Percentiles rank a stretch among this genome's conserved stretches.
phyloP scores from a whole-genome alignment of 306 rosid genomes.

The Prunus persica region DNA sequence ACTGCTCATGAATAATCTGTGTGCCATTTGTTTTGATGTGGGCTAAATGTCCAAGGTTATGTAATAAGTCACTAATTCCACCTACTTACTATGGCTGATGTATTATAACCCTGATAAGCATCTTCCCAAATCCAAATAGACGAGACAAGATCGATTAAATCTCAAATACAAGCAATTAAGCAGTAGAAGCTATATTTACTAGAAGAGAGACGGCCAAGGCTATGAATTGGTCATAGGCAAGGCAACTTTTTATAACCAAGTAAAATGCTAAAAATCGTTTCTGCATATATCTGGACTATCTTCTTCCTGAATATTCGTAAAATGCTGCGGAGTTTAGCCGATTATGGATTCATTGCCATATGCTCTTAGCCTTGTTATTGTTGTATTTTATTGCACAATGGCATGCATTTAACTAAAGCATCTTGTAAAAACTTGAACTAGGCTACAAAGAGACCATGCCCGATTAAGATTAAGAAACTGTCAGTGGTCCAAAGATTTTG shows the following conservation, averaged over 20 bases:
- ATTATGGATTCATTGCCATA: background rate
- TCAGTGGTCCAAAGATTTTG: background rate
- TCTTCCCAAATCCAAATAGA: background rate
- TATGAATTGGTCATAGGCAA: slow-evolving; percentile 1
- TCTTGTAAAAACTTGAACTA: background rate
- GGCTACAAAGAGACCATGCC: background rate
- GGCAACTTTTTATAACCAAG: background rate
- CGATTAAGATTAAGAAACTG: background rate
- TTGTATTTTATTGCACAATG: background rate
- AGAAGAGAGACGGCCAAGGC: slow-evolving; percentile 20
- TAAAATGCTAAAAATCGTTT: background rate
- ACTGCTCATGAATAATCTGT: background rate
- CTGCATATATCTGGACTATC: background rate
- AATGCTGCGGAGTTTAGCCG: background rate
- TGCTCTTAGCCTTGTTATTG: background rate
- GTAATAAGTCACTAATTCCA: background rate
- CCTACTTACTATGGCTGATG: background rate
- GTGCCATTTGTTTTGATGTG: background rate
- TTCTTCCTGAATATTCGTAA: background rate
- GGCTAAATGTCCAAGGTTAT: background rate
- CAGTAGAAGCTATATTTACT: background rate
- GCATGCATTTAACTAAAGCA: background rate
- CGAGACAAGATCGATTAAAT: background rate
- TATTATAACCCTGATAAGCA: background rate
- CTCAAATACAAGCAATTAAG: slow-evolving; percentile 6